A percentile compares a stretch with the other conserved stretches of the same genome.
These are phyloP conservation scores for Diplodia mutila DNA, from an alignment of 2,329 filamentous ascomycete species.

Conservation along the genomic window DNA sequence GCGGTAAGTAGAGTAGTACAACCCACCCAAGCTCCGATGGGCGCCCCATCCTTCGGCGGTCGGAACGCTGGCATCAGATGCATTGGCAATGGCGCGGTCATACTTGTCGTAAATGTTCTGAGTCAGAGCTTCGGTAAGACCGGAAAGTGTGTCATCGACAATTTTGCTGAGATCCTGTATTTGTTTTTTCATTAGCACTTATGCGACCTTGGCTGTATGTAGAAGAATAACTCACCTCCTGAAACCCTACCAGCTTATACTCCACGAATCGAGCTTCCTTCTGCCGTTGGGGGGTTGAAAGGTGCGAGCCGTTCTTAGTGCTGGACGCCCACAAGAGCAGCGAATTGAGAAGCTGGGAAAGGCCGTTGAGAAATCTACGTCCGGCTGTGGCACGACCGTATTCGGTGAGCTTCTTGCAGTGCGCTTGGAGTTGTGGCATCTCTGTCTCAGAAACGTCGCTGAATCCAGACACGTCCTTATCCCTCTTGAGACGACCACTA, in stretches of 20 bases:
- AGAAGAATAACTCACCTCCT: conserved; percentile 36
- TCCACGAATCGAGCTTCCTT: conserved; percentile 47
- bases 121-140: conserved; percentile 46
- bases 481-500: conserved; percentile 57
- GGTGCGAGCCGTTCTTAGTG: conserved; percentile 46
- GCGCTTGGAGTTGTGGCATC: conserved; percentile 61
- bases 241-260: conserved; percentile 45
- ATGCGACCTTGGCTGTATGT: background rate
- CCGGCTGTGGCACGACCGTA: conserved; percentile 50
- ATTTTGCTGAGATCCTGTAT: conserved; percentile 44
- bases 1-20: conserved; percentile 59
- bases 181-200: background rate
- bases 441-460: conserved; percentile 58
- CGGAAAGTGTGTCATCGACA: conserved; percentile 44
- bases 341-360: conserved; percentile 58
- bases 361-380: conserved; percentile 55
- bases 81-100: conserved; percentile 44
- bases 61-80: conserved; percentile 41
- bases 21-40: conserved; percentile 49
- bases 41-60: conserved; percentile 44
- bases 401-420: conserved; percentile 63
- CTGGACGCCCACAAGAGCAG: conserved; percentile 56
- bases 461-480: conserved; percentile 59
- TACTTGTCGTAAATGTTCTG: conserved; percentile 55
- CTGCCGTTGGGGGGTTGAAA: conserved; percentile 47